Base-by-base conservation (phyloP, 2,329 filamentous ascomycete genomes). In the Lecanosticta acicola region DNA sequence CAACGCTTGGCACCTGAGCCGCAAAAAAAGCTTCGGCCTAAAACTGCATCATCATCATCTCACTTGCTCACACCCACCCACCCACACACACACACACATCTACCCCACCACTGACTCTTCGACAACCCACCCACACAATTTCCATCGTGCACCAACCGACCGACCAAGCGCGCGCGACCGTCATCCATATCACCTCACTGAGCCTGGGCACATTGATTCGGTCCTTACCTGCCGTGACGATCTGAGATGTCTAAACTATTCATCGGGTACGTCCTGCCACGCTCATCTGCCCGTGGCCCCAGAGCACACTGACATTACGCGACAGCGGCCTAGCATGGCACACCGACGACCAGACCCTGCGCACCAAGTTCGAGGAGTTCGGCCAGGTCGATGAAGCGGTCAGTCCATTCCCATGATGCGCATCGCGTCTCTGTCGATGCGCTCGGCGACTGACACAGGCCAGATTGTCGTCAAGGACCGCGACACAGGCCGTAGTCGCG, bases 391-490 rank as follows among this genome's bases (percentile, higher is more conserved):
- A 96, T 68, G 91, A 98, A 81, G 93, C 93, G 61, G 93, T 97
- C 80, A 71, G 88, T 85, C 14, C 20, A 35, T 32, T 21, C 38
- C 36, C 10, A 9, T 24, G n/a, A 34, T 29, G 38, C 46, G 26
- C 32, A 24, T 18, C 38, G 13, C 18, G 39, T 24, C 11, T 18
- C 14, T 35, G 39, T 29, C 14, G 33, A n/a, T 20, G 19, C 41
- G n/a, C 43, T 16, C 16, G 41, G 39, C 46, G 34, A 51, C 32
- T 34, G 32, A 39, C 37, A 39, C 33, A 21, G 21, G 43, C 20
- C 63, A 97, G 91, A 87, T 95, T 53, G 91, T 98, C 58, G 90
- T 97, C 62, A 97, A 95, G 75, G 91, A 98, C 70, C 87, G 90
- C 63, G 91, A 97, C 66, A 96, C 91, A 63, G 87, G 88, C 61